Conservation (phyloP, 2,329 filamentous ascomycete species). For the Fonsecaea erecta region DNA sequence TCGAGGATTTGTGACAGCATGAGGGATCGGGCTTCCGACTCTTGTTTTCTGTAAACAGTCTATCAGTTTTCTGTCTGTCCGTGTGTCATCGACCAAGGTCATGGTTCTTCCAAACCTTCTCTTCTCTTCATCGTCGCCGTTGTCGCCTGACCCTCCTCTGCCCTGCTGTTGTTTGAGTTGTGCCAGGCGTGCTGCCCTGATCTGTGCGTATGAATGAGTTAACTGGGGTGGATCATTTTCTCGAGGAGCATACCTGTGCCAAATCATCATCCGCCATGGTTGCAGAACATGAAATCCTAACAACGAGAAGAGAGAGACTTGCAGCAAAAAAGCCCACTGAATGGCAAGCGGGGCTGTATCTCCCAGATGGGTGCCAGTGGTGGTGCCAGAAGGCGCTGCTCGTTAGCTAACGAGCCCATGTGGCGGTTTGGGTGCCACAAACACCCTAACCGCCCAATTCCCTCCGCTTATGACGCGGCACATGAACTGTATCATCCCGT, state of each 20-base stretch:
- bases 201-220: slow-evolving; percentile 57
- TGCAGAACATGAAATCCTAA: neutral
- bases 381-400: neutral
- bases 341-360: slow-evolving; percentile 21
- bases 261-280: slow-evolving; percentile 69
- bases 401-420: slow-evolving; percentile 5
- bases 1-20: slow-evolving; percentile 92
- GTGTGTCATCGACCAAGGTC: neutral
- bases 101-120: slow-evolving; percentile 58
- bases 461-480: slow-evolving; percentile 6
- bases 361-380: neutral
- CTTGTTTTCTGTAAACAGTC: slow-evolving; percentile 43
- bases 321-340: slow-evolving; percentile 4
- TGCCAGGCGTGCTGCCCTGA: slow-evolving; percentile 87
- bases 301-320: neutral
- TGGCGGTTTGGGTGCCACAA: slow-evolving; percentile 5
- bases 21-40: slow-evolving; percentile 72
- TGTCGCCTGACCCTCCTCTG: slow-evolving; percentile 51
- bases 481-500: neutral
- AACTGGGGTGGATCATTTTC: neutral
- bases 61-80: neutral
- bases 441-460: neutral
- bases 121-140: slow-evolving; percentile 66
- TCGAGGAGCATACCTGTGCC: slow-evolving; percentile 57
- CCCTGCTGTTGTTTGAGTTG: slow-evolving; percentile 81